These are phyloP conservation scores for Apiosordaria backusii DNA, from an alignment of 495 filamentous ascomycete species.

Conservation along the genomic window DNA sequence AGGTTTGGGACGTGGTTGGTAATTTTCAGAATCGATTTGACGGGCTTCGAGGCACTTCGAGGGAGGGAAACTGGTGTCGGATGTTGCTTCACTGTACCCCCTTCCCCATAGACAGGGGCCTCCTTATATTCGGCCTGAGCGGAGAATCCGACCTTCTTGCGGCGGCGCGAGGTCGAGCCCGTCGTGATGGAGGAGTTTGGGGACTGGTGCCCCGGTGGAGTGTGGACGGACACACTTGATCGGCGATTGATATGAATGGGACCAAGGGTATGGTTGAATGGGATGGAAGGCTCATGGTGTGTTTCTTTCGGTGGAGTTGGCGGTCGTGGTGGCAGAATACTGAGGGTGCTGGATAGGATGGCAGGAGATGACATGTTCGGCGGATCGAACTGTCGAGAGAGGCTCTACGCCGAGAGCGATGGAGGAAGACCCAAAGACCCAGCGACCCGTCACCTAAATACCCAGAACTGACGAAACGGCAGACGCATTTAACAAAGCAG, in stretches of 20 bases:
- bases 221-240: constrained; percentile 38
- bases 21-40: constrained; percentile 86
- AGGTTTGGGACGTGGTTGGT: constrained; percentile 46
- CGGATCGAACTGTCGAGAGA: constrained; percentile 9
- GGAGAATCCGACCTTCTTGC: constrained; percentile 75
- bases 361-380: constrained; percentile 43
- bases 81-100: constrained; percentile 37
- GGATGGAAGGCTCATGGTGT: constrained; percentile 33
- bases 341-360: constrained; percentile 41
- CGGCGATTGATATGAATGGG: constrained; percentile 31
- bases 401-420: constrained; percentile 12
- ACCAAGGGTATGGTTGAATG: constrained; percentile 24
- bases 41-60: constrained; percentile 61
- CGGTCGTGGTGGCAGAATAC: constrained; percentile 47
- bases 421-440: constrained; percentile 10
- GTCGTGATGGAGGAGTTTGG: constrained; percentile 55
- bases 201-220: constrained; percentile 47
- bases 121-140: constrained; percentile 69
- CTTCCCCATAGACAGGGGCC: constrained; percentile 46
- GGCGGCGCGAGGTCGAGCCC: constrained; percentile 51
- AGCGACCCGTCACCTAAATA: constrained; percentile 19
- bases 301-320: constrained; percentile 54
- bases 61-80: constrained; percentile 47
- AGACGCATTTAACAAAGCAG: constrained; percentile 11
- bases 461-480: neutral